Conservation (phyloP, 345 rosid species). For the Erucastrum elatum region DNA sequence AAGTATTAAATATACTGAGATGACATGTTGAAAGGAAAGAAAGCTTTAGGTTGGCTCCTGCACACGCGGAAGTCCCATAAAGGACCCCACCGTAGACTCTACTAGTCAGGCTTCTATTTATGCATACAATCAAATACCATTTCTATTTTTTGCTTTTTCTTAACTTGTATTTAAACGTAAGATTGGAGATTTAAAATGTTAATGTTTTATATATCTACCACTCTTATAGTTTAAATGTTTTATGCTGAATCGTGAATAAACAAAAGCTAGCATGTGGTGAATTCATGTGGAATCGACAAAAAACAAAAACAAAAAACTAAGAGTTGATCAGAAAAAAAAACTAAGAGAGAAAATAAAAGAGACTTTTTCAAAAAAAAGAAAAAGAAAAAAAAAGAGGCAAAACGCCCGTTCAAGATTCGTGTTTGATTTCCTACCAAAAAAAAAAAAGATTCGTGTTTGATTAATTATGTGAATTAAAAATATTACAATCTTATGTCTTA, state of each 20-base stretch:
- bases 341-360: no score
- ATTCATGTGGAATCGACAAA: no score
- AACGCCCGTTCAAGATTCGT: neutral
- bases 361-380: no score
- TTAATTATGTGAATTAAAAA: no score
- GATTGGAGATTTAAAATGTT: neutral
- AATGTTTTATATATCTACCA: neutral
- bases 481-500: neutral
- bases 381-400: no score
- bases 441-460: neutral
- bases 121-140: neutral
- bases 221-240: neutral
- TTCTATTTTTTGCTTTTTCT: neutral
- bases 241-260: neutral
- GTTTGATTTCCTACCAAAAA: no score
- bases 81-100: constrained; percentile 25
- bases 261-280: neutral
- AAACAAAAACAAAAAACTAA: no score
- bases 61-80: constrained; percentile 32
- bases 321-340: no score
- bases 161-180: neutral
- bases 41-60: constrained; percentile 33
- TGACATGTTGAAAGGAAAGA: constrained; percentile 29
- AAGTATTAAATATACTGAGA: neutral
- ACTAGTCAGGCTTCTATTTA: constrained; percentile 6